A percentile compares a stretch with the other conserved stretches of the same genome.
Conservation (phyloP, 345 rosid genomes). For the Eucalyptus dawsonii region DNA sequence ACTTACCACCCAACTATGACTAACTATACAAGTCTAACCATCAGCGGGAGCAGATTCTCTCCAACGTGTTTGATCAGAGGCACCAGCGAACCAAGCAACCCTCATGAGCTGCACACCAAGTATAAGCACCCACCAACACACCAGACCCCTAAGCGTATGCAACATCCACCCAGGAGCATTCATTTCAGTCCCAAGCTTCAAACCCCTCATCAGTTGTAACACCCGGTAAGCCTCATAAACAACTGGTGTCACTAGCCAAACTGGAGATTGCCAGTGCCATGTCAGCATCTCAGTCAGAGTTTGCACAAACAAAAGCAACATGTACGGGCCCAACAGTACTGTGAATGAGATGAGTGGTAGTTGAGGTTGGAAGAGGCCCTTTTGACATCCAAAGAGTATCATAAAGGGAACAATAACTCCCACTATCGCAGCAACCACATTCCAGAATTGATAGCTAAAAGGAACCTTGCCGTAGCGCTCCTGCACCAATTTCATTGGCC, state of each 20-base stretch:
- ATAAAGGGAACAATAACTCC: slow-evolving; percentile 52
- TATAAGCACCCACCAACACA: slow-evolving; percentile 90
- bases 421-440: slow-evolving; percentile 38
- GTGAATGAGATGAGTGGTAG: slow-evolving; percentile 47
- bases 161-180: slow-evolving; percentile 68
- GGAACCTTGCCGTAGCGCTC: slow-evolving; percentile 56
- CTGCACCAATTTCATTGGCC: slow-evolving; percentile 22
- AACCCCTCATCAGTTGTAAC: slow-evolving; percentile 77
- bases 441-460: slow-evolving; percentile 73
- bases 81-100: slow-evolving; percentile 96
- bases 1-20: not conserved
- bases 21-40: not conserved
- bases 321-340: slow-evolving; percentile 68
- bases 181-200: slow-evolving; percentile 68
- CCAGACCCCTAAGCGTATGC: slow-evolving; percentile 68
- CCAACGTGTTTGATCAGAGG: slow-evolving; percentile 19
- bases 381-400: slow-evolving; percentile 45
- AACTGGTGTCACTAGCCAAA: slow-evolving; percentile 87
- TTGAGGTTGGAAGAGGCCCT: slow-evolving; percentile 63
- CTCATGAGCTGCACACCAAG: slow-evolving; percentile 92
- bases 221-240: slow-evolving; percentile 80
- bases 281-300: slow-evolving; percentile 70
- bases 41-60: slow-evolving; percentile 13
- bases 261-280: slow-evolving; percentile 92
- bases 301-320: slow-evolving; percentile 79